phyloP scores from a whole-genome alignment of 805 yeast genomes.

The Diddensiella santjacobensis region DNA sequence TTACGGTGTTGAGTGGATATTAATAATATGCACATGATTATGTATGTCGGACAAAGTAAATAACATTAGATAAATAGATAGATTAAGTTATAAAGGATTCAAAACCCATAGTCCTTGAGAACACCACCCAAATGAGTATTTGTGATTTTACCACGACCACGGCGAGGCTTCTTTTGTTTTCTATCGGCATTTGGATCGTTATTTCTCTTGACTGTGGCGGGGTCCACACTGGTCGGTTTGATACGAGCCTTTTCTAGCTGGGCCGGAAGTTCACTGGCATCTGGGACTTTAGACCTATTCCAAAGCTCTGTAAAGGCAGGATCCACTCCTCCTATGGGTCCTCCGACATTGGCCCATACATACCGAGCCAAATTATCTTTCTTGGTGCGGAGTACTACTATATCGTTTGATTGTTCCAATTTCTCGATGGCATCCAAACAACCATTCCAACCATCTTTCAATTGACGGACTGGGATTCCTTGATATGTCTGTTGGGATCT shows the following conservation, averaged over 20 bases:
- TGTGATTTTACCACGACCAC: conserved; percentile 90
- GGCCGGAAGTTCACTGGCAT: conserved; percentile 74
- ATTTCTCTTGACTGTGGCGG: conserved; percentile 77
- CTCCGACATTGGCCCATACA: conserved; percentile 87
- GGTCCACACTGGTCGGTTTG: conserved; percentile 97
- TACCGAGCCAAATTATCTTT: conserved; percentile 91
- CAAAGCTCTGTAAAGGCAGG: conserved; percentile 80
- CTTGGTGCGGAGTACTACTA: conserved; percentile 81
- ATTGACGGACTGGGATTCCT: conserved; percentile 78
- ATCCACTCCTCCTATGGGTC: conserved; percentile 66
- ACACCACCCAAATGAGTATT: conserved; percentile 96
- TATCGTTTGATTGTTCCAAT: conserved; percentile 70
- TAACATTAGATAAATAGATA: neutral
- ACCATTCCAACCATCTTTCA: conserved; percentile 91
- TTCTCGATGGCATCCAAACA: conserved; percentile 75
- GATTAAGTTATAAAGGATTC: neutral
- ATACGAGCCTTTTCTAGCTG: conserved; percentile 77
- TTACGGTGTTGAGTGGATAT: conserved; percentile 66
- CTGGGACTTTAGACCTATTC: conserved; percentile 75
- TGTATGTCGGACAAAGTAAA: conserved; percentile 1
- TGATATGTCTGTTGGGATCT: conserved; percentile 80
- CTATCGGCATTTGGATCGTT: conserved; percentile 50
- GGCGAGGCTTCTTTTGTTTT: conserved; percentile 86
- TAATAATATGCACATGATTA: conserved; percentile 71
- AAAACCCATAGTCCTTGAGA: conserved; percentile 66